Evolutionary conservation across 1,139 yeast genomes (phyloP).

Genomic region (Saccharomycopsis phalli): DNA sequence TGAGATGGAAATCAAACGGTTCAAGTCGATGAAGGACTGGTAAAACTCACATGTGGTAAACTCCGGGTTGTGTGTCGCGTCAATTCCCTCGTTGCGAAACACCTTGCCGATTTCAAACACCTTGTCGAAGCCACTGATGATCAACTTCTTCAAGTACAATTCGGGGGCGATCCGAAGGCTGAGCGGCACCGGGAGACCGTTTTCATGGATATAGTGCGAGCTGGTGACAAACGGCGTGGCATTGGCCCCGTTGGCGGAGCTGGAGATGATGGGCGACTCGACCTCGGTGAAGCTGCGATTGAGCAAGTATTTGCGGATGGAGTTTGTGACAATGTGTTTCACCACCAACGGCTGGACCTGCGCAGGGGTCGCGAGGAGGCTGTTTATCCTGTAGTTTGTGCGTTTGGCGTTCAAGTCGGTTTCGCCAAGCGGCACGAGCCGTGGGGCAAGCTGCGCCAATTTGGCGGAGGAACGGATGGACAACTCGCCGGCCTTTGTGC

Average conservation of each 20-base stretch:
- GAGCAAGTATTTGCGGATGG: conserved; percentile 48
- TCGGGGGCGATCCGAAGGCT: conserved; percentile 89
- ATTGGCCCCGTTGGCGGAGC: conserved; percentile 75
- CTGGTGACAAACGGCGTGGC: conserved; percentile 72
- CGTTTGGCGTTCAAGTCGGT: conserved; percentile 45
- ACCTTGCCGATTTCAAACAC: conserved; percentile 81
- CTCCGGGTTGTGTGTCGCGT: conserved; percentile 91
- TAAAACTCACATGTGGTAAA: conserved; percentile 92
- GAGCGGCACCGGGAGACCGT: conserved; percentile 28
- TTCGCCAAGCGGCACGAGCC: conserved; percentile 52
- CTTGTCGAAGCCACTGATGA: conserved; percentile 76
- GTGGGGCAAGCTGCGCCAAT: conserved; percentile 51
- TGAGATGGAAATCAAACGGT: conserved; percentile 58
- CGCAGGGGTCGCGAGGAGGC: conserved; percentile 25
- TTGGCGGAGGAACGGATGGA: conserved; percentile 53
- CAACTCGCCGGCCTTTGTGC: conserved; percentile 70
- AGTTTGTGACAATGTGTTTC: conserved; percentile 44
- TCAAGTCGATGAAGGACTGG: conserved; percentile 64
- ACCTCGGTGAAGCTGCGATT: conserved; percentile 63
- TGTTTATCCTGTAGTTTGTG: conserved; percentile 62
- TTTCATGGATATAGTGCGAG: conserved; percentile 38
- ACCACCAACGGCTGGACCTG: conserved; percentile 39
- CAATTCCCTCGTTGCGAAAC: conserved; percentile 90
- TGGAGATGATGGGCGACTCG: conserved; percentile 75
- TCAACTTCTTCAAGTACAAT: conserved; percentile 76